Percentiles rank a stretch among this genome's conserved stretches.
Conservation (phyloP, 208 protist genomes). For the Acanthamoeba castellanii region DNA sequence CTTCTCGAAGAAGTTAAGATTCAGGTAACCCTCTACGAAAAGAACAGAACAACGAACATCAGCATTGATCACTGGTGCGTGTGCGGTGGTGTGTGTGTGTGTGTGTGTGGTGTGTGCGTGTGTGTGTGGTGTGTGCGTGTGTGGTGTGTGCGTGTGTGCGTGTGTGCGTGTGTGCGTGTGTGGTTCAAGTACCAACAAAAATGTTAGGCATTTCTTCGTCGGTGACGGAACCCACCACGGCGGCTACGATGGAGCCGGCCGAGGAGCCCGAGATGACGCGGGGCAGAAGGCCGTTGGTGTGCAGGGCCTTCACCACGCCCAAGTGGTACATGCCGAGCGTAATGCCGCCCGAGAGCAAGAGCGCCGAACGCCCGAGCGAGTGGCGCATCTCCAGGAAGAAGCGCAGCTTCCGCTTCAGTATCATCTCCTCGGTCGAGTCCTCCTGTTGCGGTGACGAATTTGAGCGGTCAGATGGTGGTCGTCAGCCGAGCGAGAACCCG, state of each 20-base stretch:
- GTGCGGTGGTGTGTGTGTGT: background rate
- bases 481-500: background rate
- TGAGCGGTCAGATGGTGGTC: background rate
- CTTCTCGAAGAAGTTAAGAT: slow-evolving; percentile 61
- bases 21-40: slow-evolving; percentile 15
- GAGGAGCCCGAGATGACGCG: slow-evolving; percentile 82
- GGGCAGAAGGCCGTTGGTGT: slow-evolving; percentile 75
- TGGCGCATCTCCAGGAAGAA: slow-evolving; percentile 84
- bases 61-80: background rate
- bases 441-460: background rate
- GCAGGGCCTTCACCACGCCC: slow-evolving; percentile 80
- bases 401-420: slow-evolving; percentile 65
- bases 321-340: slow-evolving; percentile 83
- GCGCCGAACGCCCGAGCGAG: slow-evolving; percentile 81
- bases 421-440: slow-evolving; percentile 57
- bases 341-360: slow-evolving; percentile 83
- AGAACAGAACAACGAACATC: background rate
- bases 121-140: background rate
- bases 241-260: slow-evolving; percentile 80
- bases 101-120: background rate
- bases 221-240: slow-evolving; percentile 24
- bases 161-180: background rate
- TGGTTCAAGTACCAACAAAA: slow-evolving; percentile 39
- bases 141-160: background rate
- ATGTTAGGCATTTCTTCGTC: slow-evolving; percentile 77